These are phyloP conservation scores for Lachnellula willkommii DNA, from an alignment of 2,329 filamentous ascomycete genomes.

Conservation along the genomic window DNA sequence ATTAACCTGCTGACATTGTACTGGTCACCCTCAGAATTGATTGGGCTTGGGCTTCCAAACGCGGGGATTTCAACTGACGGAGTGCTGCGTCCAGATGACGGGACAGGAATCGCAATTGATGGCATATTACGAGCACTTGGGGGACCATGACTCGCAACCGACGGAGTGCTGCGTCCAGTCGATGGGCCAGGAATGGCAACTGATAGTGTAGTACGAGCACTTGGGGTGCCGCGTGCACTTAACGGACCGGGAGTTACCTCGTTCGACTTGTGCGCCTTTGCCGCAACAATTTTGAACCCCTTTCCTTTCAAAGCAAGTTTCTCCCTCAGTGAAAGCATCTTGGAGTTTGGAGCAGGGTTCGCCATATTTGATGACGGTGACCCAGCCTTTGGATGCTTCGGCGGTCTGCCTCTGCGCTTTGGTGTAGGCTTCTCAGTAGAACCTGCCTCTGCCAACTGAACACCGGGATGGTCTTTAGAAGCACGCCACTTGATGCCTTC, in stretches of 20 bases:
- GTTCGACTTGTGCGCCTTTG: slow-evolving; percentile 8
- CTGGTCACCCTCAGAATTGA: not conserved
- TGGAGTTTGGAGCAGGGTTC: not conserved
- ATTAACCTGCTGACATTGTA: not conserved
- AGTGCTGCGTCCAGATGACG: not conserved
- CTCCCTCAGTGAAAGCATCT: slow-evolving; percentile 26
- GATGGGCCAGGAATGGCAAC: slow-evolving; percentile 1
- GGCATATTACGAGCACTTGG: not conserved
- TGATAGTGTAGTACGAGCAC: not conserved
- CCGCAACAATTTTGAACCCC: slow-evolving; percentile 24
- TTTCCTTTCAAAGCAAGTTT: slow-evolving; percentile 29
- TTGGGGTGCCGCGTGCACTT: slow-evolving; percentile 8
- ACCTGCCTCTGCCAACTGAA: not conserved
- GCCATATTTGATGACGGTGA: slow-evolving; percentile 2
- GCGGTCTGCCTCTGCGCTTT: slow-evolving; percentile 23
- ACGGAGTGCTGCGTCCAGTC: slow-evolving; percentile 9
- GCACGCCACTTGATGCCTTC: not conserved
- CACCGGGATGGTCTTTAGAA: slow-evolving; percentile 6
- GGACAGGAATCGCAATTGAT: too few species aligned
- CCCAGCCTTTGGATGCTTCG: slow-evolving; percentile 13
- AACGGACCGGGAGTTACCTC: not conserved
- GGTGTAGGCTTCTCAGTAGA: slow-evolving; percentile 7
- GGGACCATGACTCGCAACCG: slow-evolving; percentile 2
- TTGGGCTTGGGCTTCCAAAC: not conserved
- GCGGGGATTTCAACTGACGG: not conserved